Base-by-base conservation (phyloP, 2,329 filamentous ascomycete genomes). In the Microsporum canis region DNA sequence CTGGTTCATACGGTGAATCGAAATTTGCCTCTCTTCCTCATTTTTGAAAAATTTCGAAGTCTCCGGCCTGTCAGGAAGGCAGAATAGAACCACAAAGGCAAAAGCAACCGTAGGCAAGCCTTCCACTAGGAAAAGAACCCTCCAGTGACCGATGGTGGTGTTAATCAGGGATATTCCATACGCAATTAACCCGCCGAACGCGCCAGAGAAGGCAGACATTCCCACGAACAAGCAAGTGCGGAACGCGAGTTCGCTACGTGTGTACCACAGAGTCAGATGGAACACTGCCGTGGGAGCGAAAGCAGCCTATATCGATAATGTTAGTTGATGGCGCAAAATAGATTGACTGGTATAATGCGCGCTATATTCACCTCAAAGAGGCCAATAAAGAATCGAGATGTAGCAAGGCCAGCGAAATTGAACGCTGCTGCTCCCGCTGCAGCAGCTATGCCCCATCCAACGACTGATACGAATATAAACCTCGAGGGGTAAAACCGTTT, bases 251-350 rank as follows among this genome's bases (percentile, higher is more conserved):
- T 84, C 79, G 14, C 76, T 70, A 68, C 79, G 76, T 60, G 76
- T 79, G 58, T 84, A 85, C 77, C 80, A 85, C 67, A 82, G 78
- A 61, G 80, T 82, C 64, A 79, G 83, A 65, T 86, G 80, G 59
- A 86, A 75, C 74, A 85, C 82, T 61, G 85, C 70, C 0, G 79
- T 83, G 0, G 84, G 84, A 1, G 79, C 80, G 60, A 85, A 81
- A 2, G 81, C 81, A 2, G 83, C 81, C 57, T 82, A 78, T 14
- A 76, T 74, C 14, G 79, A 64, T 47, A 2, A 10, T 7, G 39
- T 63, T n/a, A 63, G 47, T 27, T 3, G 38, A 33, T 41, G 36
- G 5, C 45, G 49, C 10, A 29, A 29, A 4, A 23, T 23, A 23
- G 17, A 23, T 23, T 45, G 10, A 10, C 4, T 17, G 17, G 4